Evolutionary conservation across 768 basidiomycete species (phyloP).

Genomic region (Lactifluus rugatus): DNA sequence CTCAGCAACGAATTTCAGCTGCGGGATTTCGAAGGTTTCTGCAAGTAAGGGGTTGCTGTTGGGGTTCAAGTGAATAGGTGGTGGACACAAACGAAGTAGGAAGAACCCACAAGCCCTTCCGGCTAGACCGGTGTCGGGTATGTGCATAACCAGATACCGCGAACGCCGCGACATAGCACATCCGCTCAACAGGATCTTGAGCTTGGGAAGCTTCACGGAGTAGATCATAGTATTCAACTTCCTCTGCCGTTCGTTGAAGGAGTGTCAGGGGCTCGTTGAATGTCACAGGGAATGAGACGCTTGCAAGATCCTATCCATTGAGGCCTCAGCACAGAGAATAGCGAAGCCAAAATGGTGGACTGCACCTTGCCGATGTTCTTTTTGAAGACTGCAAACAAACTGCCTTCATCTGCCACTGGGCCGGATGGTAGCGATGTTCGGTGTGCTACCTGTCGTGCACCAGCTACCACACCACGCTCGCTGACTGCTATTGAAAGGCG

Average conservation of each 20-base stretch:
- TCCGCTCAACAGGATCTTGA: conserved; percentile 51
- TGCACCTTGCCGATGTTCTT: conserved; percentile 82
- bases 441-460: conserved; percentile 27
- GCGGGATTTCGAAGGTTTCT: conserved; percentile 77
- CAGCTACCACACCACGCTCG: not conserved
- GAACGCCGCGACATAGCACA: conserved; percentile 75
- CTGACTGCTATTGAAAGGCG: conserved; percentile 7
- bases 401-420: conserved; percentile 65
- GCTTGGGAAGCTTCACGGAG: conserved; percentile 54
- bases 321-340: not conserved
- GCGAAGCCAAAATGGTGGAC: conserved; percentile 7
- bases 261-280: conserved; percentile 86
- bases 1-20: conserved; percentile 78
- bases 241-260: conserved; percentile 74
- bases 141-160: conserved; percentile 79
- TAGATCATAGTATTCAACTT: conserved; percentile 67
- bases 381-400: conserved; percentile 71
- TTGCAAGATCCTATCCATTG: conserved; percentile 57
- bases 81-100: not conserved
- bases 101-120: conserved; percentile 74
- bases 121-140: conserved; percentile 66
- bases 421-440: conserved; percentile 52
- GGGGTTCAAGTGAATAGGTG: not conserved
- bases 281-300: conserved; percentile 75
- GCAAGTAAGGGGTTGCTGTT: conserved; percentile 77